phyloP scores from a whole-genome alignment of 805 yeast species.

The Sungouiozyma ichnusensis region DNA sequence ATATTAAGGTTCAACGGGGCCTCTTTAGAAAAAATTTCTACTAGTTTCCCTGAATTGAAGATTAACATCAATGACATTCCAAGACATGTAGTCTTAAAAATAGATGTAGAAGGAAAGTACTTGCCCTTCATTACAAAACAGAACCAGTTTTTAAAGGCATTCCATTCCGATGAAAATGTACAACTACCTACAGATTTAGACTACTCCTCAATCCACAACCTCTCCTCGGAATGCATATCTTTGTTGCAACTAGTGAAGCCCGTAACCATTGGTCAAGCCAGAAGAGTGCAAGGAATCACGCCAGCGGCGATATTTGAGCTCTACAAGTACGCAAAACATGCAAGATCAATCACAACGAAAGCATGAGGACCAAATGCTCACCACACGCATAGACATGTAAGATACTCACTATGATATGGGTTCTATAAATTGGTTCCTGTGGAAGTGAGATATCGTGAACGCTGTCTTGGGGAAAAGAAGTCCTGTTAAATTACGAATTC shows the following conservation, averaged over 20 bases:
- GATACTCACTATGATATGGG: too few relatives aligned
- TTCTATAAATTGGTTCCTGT: too few relatives aligned
- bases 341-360: not conserved
- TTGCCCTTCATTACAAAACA: conserved; percentile 73
- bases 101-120: conserved; percentile 74
- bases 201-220: conserved; percentile 46
- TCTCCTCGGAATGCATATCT: conserved; percentile 68
- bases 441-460: too few relatives aligned
- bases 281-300: conserved; percentile 89
- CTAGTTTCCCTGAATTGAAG: conserved; percentile 30
- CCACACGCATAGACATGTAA: too few relatives aligned
- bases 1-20: conserved; percentile 48
- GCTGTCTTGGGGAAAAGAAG: too few relatives aligned
- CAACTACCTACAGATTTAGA: conserved; percentile 58
- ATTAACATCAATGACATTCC: conserved; percentile 26
- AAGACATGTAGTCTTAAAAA: conserved; percentile 42
- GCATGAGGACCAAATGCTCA: too few relatives aligned
- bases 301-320: conserved; percentile 85
- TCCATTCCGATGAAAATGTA: conserved; percentile 72
- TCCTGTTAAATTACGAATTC: too few relatives aligned
- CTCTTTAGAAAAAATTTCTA: conserved; percentile 18
- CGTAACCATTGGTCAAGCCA: conserved; percentile 86
- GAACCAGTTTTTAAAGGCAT: conserved; percentile 58
- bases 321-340: conserved; percentile 28
- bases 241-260: conserved; percentile 71